Evolutionary conservation across 176 grass and related monocot species (phyloP).

Genomic region (Oryza rufipogon): DNA sequence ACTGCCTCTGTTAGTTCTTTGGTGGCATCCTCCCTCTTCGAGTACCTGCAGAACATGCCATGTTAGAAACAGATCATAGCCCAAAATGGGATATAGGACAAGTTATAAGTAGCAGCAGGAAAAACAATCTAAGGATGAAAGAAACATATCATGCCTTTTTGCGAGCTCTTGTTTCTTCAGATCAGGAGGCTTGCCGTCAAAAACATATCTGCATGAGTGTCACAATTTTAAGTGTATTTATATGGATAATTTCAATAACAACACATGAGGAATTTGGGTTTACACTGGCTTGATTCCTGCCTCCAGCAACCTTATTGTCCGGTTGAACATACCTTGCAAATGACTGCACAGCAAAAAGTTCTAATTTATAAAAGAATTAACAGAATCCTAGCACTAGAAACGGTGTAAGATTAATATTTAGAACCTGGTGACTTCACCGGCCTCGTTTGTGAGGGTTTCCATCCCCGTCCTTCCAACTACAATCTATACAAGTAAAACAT

Average conservation of each 20-base stretch:
- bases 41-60: constrained; percentile 50
- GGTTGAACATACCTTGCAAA: constrained; percentile 97
- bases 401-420: neutral
- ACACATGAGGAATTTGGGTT: constrained; percentile 30
- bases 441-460: constrained; percentile 96
- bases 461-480: constrained; percentile 89
- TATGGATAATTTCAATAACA: constrained; percentile 12
- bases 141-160: constrained; percentile 60
- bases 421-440: constrained; percentile 94
- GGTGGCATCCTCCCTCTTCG: constrained; percentile 94
- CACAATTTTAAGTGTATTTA: neutral
- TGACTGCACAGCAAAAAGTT: constrained; percentile 48
- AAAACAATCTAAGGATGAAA: constrained; percentile 14
- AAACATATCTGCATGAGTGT: constrained; percentile 76
- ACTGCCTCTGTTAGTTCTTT: constrained; percentile 71
- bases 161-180: constrained; percentile 87
- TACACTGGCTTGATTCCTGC: constrained; percentile 98
- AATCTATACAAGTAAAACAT: constrained; percentile 64
- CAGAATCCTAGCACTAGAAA: neutral
- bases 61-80: constrained; percentile 8
- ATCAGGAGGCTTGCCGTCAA: constrained; percentile 96
- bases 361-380: neutral
- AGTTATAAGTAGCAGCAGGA: neutral
- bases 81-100: neutral
- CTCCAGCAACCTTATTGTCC: constrained; percentile 91